Percentiles rank a stretch among this genome's conserved stretches.
phyloP scores from a whole-genome alignment of 139 green algal species.

The Coelastrella sp. region DNA sequence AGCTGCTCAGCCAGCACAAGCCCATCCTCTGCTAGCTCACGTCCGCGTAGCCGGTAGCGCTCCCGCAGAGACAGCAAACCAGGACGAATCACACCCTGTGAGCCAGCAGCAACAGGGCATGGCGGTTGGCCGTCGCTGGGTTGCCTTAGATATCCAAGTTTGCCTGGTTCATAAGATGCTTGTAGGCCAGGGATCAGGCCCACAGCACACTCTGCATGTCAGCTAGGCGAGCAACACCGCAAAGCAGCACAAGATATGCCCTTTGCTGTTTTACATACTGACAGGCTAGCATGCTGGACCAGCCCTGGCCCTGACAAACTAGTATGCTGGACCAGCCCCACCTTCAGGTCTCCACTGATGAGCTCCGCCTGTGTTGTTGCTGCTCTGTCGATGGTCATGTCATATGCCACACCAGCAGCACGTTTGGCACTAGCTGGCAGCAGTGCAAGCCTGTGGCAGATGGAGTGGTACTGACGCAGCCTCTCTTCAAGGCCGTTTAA shows the following conservation, averaged over 20 bases:
- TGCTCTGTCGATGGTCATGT: slow-evolving; percentile 74
- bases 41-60: slow-evolving; percentile 62
- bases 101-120: neutral
- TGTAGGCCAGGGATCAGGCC: too few species aligned
- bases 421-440: slow-evolving; percentile 88
- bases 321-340: slow-evolving; percentile 20
- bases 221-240: too few species aligned
- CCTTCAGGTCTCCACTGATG: slow-evolving; percentile 87
- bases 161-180: too few species aligned
- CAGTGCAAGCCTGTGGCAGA: slow-evolving; percentile 82
- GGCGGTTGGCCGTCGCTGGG: neutral
- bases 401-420: slow-evolving; percentile 83
- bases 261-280: too few species aligned
- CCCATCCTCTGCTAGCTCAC: slow-evolving; percentile 76
- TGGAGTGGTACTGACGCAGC: slow-evolving; percentile 76
- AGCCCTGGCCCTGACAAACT: too few species aligned
- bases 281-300: too few species aligned
- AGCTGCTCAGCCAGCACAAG: slow-evolving; percentile 73
- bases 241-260: too few species aligned
- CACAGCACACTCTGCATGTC: too few species aligned
- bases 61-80: slow-evolving; percentile 79
- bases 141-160: too few species aligned
- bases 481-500: slow-evolving; percentile 63
- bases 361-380: slow-evolving; percentile 67
- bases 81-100: slow-evolving; percentile 75